Conservation (phyloP, 331 rosid species). For the Pyrus hybrid region DNA sequence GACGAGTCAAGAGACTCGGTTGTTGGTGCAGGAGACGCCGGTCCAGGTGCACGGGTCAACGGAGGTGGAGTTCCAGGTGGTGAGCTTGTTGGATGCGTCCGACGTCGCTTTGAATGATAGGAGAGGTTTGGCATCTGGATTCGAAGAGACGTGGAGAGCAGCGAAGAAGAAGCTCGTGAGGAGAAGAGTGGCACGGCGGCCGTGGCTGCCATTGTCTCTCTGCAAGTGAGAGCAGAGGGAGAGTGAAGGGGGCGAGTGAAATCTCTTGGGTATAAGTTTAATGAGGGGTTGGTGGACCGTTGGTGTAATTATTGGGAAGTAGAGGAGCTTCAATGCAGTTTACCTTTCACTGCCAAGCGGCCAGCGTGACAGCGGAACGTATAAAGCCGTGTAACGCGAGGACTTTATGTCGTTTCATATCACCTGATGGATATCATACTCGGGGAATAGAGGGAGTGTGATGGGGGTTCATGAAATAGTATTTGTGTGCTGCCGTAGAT, state of each 20-base stretch:
- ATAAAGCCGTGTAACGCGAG: neutral
- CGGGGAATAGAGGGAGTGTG: neutral
- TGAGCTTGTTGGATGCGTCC: conserved; percentile 40
- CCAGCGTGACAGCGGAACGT: neutral
- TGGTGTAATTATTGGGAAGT: conserved; percentile 20
- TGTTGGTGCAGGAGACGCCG: conserved; percentile 49
- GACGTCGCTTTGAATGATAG: conserved; percentile 50
- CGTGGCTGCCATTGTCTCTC: conserved; percentile 35
- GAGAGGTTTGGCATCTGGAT: conserved; percentile 42
- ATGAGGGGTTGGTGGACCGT: neutral
- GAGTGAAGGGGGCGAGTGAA: neutral
- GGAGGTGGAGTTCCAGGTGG: conserved; percentile 53
- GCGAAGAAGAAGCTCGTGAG: neutral
- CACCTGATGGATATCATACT: too few relatives aligned
- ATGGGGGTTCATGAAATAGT: neutral
- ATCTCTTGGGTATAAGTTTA: neutral
- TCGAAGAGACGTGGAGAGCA: conserved; percentile 8
- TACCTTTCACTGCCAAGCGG: neutral
- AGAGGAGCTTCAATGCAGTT: neutral
- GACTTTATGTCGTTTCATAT: neutral
- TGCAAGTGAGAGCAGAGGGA: conserved; percentile 11
- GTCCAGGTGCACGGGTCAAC: conserved; percentile 43
- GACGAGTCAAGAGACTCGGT: conserved; percentile 61
- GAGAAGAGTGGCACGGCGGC: neutral
- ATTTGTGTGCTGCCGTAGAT: neutral